Evolutionary conservation across 768 basidiomycete genomes (phyloP), one percentile per base, ranked within the genome.

Genomic region (Russula sp.): DNA sequence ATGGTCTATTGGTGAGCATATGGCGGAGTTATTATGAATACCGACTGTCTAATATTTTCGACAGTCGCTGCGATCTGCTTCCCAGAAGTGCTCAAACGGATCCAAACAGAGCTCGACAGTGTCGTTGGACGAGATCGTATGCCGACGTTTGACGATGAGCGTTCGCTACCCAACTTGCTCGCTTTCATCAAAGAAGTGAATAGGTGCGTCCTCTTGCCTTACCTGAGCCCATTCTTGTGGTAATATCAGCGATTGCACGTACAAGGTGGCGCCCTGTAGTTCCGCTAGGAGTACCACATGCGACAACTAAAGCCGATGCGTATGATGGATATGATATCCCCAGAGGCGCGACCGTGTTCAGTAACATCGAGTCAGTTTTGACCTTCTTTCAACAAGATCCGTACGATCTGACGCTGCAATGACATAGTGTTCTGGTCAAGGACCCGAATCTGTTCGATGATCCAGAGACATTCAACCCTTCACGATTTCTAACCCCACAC

Each of bases 401-500:
- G 30, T 26, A 30, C 38, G 18, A 28, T 30, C 54, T 24, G 42
- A 30, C n/a, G 42, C 3, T 34, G 44, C 20, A n/a, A n/a, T 51
- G 32, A 22, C 24, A 22, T 57, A 63, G 71, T 40, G 62, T 55
- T 11, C 66, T 71, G 4, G 61, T 64, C 38, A 61, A 65, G 18
- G 68, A 69, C 46, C 69, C 69, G 26, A 61, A 58, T 36, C 22
- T 70, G 11, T 67, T 73, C 61, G 60, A 70, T n/a, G 60, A 64
- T 44, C 70, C 65, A 7, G 68, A 67, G 22, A 56, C 34, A 6
- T 72, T 72, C 67, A 55, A 63, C 24, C 70, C 71, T 13, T 71
- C 69, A 34, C 69, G 70, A 8, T 70, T 73, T 32, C 65, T 69
- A 8, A 32, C 53, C 13, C 52, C 63, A 44, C 60, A 56, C 30